phyloP scores from a whole-genome alignment of 2,329 filamentous ascomycete genomes.

The Pestalotiopsis sp. region DNA sequence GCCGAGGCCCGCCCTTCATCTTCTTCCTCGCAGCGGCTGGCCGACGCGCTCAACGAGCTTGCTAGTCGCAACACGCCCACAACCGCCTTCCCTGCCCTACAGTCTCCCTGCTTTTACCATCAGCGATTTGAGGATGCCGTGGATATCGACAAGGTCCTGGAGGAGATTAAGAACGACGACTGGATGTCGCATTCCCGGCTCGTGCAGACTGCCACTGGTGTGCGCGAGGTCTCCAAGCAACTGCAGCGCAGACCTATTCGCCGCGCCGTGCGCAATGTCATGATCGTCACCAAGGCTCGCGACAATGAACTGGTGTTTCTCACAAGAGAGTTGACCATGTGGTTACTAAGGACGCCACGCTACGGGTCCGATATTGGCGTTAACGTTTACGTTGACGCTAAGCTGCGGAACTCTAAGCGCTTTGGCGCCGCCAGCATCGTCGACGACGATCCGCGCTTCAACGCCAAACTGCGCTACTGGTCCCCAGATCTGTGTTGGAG shows the following conservation, averaged over 20 bases:
- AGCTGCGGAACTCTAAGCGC: constrained; percentile 83
- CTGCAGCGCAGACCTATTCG: constrained; percentile 90
- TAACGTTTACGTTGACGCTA: constrained; percentile 97
- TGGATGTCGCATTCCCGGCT: constrained; percentile 91
- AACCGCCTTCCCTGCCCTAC: constrained; percentile 68
- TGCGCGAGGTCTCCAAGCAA: constrained; percentile 94
- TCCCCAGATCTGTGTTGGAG: constrained; percentile 94
- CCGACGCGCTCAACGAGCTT: constrained; percentile 60
- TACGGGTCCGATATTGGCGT: constrained; percentile 91
- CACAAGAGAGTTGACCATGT: constrained; percentile 84
- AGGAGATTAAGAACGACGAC: constrained; percentile 89
- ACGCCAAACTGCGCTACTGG: constrained; percentile 91
- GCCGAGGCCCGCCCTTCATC: constrained; percentile 41
- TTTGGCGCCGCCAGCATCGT: constrained; percentile 79
- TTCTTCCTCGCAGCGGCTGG: constrained; percentile 63
- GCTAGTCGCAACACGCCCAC: constrained; percentile 45
- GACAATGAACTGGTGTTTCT: constrained; percentile 91
- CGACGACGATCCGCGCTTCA: constrained; percentile 74
- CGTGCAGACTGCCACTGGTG: constrained; percentile 92
- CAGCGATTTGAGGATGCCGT: constrained; percentile 95
- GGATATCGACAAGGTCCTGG: constrained; percentile 90
- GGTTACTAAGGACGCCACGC: constrained; percentile 85
- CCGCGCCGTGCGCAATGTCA: constrained; percentile 88
- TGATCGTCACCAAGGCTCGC: constrained; percentile 98
- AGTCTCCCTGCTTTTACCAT: constrained; percentile 97